phyloP scores from a whole-genome alignment of 345 rosid genomes.

The Syzygium jambos region DNA sequence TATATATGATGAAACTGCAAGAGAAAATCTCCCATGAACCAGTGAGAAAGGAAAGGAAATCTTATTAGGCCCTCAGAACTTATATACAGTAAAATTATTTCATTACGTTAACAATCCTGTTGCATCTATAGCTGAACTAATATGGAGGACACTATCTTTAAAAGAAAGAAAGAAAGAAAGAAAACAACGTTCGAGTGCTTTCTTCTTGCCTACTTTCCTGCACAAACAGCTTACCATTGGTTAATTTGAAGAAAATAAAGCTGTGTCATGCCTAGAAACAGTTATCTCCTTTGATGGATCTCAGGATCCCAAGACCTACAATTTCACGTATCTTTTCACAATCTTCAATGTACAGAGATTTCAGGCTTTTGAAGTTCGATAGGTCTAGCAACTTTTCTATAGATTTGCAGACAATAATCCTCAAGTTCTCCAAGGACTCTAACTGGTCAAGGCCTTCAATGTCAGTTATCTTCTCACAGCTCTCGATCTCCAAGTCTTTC shows the following conservation, averaged over 20 bases:
- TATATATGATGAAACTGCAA: background rate
- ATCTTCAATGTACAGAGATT: constrained; percentile 3
- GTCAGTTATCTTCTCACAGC: background rate
- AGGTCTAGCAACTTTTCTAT: constrained; percentile 4
- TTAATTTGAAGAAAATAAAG: too few relatives aligned
- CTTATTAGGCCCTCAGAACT: background rate
- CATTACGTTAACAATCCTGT: background rate
- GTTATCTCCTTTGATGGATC: constrained; percentile 6
- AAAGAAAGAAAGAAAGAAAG: background rate
- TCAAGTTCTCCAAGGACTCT: constrained; percentile 5
- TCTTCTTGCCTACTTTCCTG: background rate
- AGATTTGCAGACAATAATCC: constrained; percentile 10
- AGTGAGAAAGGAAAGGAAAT: background rate
- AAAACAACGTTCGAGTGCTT: background rate
- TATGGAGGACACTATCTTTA: background rate
- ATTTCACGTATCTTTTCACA: constrained; percentile 3
- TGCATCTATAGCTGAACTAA: background rate
- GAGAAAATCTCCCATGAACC: background rate
- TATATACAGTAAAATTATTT: too few relatives aligned
- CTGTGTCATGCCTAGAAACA: background rate
- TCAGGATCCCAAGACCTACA: constrained; percentile 3
- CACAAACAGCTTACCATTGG: background rate
- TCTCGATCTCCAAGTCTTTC: constrained; percentile 1
- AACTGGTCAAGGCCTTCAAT: constrained; percentile 2
- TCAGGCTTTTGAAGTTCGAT: constrained; percentile 5